Percentiles rank a stretch among this genome's conserved stretches.
These are phyloP conservation scores for Yamadazyma sp. DNA, from an alignment of 1,139 yeast genomes.

Conservation along the genomic window DNA sequence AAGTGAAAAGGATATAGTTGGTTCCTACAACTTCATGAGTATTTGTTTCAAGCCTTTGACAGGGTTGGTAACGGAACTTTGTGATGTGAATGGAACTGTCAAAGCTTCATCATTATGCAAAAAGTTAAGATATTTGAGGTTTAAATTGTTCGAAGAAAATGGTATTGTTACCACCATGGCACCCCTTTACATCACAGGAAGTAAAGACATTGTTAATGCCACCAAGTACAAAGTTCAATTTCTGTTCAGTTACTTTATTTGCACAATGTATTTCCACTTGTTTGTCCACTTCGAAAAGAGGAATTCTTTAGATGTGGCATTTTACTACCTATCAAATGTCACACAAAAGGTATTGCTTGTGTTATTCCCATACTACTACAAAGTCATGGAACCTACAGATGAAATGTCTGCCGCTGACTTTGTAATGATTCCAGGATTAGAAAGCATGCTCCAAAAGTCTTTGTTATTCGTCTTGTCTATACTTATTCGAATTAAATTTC, in stretches of 20 bases:
- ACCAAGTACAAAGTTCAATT: conserved; percentile 23
- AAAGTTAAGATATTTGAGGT: conserved; percentile 11
- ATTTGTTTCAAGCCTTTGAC: conserved; percentile 14
- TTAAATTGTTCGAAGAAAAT: conserved; percentile 9
- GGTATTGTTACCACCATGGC: conserved; percentile 4
- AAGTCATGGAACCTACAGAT: conserved; percentile 19
- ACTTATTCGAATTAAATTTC: conserved; percentile 12
- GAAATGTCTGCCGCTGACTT: conserved; percentile 30
- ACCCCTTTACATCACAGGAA: background rate
- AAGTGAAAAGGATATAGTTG: conserved; percentile 22
- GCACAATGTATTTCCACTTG: conserved; percentile 29
- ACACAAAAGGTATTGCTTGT: conserved; percentile 27
- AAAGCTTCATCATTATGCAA: conserved; percentile 13
- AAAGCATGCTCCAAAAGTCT: conserved; percentile 31
- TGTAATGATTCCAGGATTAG: conserved; percentile 34
- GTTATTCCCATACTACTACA: conserved; percentile 28
- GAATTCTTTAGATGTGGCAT: conserved; percentile 25
- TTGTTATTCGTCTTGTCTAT: conserved; percentile 26
- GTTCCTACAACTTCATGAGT: conserved; percentile 11
- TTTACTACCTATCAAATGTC: conserved; percentile 31
- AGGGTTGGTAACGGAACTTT: conserved; percentile 12
- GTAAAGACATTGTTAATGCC: conserved; percentile 3
- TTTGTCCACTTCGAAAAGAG: conserved; percentile 33
- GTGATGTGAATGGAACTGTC: conserved; percentile 11
- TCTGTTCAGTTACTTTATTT: conserved; percentile 30